A percentile compares a stretch with the other conserved stretches of the same genome.
phyloP scores from a whole-genome alignment of 495 filamentous ascomycete species.

The Platismatia glauca region DNA sequence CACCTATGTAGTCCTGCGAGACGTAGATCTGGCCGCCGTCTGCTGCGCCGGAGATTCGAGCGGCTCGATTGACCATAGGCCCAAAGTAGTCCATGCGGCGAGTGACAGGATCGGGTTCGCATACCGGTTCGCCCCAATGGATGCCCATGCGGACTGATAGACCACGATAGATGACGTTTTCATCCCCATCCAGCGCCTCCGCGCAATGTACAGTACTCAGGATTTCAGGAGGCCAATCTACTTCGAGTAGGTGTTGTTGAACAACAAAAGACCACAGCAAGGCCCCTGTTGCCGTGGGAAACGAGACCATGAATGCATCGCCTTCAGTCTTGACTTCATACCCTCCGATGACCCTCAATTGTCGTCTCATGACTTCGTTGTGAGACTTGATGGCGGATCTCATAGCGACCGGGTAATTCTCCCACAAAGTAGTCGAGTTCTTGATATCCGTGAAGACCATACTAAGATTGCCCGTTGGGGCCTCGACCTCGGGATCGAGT shows the following conservation, averaged over 20 bases:
- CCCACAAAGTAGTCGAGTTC: conserved; percentile 95
- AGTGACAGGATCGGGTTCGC: conserved; percentile 90
- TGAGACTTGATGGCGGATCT: conserved; percentile 89
- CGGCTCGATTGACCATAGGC: conserved; percentile 96
- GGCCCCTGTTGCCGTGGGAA: conserved; percentile 87
- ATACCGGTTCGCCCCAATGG: conserved; percentile 90
- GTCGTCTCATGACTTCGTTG: conserved; percentile 89
- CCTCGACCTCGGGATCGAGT: conserved; percentile 80
- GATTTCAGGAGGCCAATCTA: conserved; percentile 89
- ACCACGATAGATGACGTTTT: conserved; percentile 83
- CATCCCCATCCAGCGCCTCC: conserved; percentile 71
- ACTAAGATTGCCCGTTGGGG: conserved; percentile 78
- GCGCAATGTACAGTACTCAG: conserved; percentile 76
- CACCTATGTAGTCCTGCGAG: conserved; percentile 89
- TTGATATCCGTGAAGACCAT: conserved; percentile 99
- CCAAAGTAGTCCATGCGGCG: conserved; percentile 99
- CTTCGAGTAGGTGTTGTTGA: conserved; percentile 75
- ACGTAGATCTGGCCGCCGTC: conserved; percentile 97
- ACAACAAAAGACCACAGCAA: conserved; percentile 94
- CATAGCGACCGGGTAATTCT: conserved; percentile 90
- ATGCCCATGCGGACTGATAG: conserved; percentile 95
- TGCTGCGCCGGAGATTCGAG: conserved; percentile 86
- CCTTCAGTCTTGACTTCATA: conserved; percentile 99
- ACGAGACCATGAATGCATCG: conserved; percentile 99
- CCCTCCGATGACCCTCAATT: conserved; percentile 85